Evolutionary conservation across 1,139 yeast genomes (phyloP).

Genomic region (Geotrichum europaeum): DNA sequence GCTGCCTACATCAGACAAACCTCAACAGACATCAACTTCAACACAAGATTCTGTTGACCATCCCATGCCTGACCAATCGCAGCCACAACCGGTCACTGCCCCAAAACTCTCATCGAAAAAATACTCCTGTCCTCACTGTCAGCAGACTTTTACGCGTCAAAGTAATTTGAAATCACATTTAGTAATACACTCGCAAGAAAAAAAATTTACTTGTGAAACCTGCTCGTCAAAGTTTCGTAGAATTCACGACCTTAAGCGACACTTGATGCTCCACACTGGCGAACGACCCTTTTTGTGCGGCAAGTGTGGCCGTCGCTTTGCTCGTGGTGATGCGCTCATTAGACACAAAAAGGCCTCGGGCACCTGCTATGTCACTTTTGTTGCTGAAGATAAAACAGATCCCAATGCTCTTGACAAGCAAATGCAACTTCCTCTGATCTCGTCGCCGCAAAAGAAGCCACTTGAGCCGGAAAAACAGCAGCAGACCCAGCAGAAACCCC

Average conservation of each 20-base stretch:
- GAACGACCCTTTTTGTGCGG: constrained; percentile 62
- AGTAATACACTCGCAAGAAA: constrained; percentile 59
- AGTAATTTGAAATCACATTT: constrained; percentile 64
- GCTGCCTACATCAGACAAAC: background rate
- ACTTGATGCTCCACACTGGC: constrained; percentile 69
- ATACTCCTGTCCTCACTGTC: constrained; percentile 16
- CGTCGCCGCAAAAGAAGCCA: background rate
- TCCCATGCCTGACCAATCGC: background rate
- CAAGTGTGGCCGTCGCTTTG: constrained; percentile 62
- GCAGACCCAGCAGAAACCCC: background rate
- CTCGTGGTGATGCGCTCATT: constrained; percentile 70
- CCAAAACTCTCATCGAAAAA: background rate
- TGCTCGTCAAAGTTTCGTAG: constrained; percentile 64
- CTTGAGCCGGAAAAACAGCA: background rate
- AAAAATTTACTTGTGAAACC: constrained; percentile 61
- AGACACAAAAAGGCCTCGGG: constrained; percentile 48
- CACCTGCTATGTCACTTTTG: constrained; percentile 12
- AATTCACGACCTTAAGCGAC: constrained; percentile 70
- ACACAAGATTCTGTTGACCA: background rate
- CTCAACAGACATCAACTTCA: background rate
- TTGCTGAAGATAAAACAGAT: background rate
- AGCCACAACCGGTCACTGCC: background rate
- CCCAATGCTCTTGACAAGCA: background rate
- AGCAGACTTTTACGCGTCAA: constrained; percentile 17
- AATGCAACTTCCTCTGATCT: background rate